Evolutionary conservation across 345 rosid genomes (phyloP).

Genomic region (Bretschneidera sinensis): DNA sequence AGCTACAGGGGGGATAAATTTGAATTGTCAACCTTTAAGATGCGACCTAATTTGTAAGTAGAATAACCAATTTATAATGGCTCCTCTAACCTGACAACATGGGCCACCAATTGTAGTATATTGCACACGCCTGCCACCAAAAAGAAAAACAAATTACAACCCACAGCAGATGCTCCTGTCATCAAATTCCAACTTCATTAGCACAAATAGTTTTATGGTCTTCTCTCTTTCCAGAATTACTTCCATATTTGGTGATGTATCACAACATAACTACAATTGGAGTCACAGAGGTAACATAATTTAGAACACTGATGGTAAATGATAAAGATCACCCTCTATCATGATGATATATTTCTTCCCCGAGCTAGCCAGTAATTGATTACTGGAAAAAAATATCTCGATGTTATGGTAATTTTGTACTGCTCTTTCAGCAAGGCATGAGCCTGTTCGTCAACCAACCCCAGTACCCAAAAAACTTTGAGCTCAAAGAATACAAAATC

Average conservation of each 20-base stretch:
- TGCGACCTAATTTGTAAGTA: constrained; percentile 3
- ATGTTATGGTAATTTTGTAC: too few relatives aligned
- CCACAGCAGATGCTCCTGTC: too few relatives aligned
- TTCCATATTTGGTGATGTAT: too few relatives aligned
- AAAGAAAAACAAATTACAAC: neutral
- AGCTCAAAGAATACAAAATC: neutral
- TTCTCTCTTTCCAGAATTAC: too few relatives aligned
- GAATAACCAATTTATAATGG: constrained; percentile 10
- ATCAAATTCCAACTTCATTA: too few relatives aligned
- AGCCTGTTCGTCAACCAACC: too few relatives aligned
- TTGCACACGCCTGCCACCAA: constrained; percentile 69
- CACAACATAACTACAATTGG: too few relatives aligned
- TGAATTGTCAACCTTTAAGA: constrained; percentile 10
- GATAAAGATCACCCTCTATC: too few relatives aligned
- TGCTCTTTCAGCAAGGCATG: too few relatives aligned
- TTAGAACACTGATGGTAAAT: too few relatives aligned
- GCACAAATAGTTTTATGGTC: too few relatives aligned
- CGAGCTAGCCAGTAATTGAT: neutral
- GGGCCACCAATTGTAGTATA: constrained; percentile 97
- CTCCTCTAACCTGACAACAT: constrained; percentile 70
- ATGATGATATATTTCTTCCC: neutral
- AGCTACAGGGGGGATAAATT: constrained; percentile 37
- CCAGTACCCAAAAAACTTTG: neutral
- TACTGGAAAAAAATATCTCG: neutral
- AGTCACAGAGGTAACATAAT: too few relatives aligned